A percentile compares a stretch with the other conserved stretches of the same genome.
Evolutionary conservation across 2,329 filamentous ascomycete genomes (phyloP).

Genomic region (Colletotrichum spaethianum): DNA sequence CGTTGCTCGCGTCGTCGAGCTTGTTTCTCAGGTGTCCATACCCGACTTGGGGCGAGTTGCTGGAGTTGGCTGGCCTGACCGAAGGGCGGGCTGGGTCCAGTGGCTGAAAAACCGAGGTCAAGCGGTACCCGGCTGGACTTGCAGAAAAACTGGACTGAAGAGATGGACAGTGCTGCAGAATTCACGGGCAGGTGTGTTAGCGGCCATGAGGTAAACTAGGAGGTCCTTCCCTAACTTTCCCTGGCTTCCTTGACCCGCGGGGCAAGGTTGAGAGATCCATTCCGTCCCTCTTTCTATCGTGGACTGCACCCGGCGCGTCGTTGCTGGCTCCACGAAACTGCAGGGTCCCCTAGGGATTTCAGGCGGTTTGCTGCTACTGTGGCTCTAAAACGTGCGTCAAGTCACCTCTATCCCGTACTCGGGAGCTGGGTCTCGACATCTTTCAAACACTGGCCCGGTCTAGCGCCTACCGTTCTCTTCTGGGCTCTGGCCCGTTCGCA

Average conservation of each 20-base stretch:
- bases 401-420: conserved; percentile 31
- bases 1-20: not conserved
- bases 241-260: not conserved
- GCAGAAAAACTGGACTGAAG: not conserved
- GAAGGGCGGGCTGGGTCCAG: not conserved
- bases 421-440: conserved; percentile 31
- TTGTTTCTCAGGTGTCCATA: conserved; percentile 7
- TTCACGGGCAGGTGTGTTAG: not conserved
- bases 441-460: conserved; percentile 38
- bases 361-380: conserved; percentile 24
- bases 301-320: not conserved
- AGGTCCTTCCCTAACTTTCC: conserved; percentile 22
- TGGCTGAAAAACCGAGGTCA: not conserved
- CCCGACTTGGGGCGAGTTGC: not conserved
- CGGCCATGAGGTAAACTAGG: conserved; percentile 16
- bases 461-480: conserved; percentile 17
- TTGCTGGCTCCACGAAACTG: conserved; percentile 23
- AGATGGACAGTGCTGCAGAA: not conserved
- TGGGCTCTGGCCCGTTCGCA: conserved; percentile 23
- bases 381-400: conserved; percentile 39
- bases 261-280: conserved; percentile 9
- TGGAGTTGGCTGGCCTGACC: conserved; percentile 1
- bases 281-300: conserved; percentile 16
- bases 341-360: conserved; percentile 25
- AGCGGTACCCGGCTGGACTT: conserved; percentile 1